phyloP scores from a whole-genome alignment of 169 alveolate species.

The Babesia caballi region DNA sequence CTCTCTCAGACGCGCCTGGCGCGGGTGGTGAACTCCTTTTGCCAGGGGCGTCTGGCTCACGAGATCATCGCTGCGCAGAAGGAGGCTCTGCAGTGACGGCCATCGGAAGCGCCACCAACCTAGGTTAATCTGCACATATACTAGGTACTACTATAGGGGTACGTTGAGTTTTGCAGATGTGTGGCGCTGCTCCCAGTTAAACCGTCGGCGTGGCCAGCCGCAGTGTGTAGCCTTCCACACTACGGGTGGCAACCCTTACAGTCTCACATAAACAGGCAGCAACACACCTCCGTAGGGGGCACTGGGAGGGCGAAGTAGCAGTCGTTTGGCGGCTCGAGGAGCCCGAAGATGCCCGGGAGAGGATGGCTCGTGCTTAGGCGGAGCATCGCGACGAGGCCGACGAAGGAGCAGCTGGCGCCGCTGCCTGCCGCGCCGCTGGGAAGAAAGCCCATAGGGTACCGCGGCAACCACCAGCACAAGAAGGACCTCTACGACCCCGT shows the following conservation, averaged over 20 bases:
- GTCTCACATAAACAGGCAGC: no score
- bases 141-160: no score
- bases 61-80: constrained; percentile 32
- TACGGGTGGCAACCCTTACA: no score
- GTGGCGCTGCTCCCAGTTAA: no score
- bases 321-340: no score
- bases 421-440: constrained; percentile 49
- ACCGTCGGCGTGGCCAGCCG: no score
- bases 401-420: constrained; percentile 55
- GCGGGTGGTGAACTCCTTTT: constrained; percentile 25
- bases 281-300: no score
- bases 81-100: not conserved
- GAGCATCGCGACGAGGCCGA: constrained; percentile 39
- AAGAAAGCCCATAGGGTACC: constrained; percentile 22
- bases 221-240: no score
- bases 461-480: constrained; percentile 81
- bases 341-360: not conserved
- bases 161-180: no score
- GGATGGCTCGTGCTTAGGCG: constrained; percentile 8
- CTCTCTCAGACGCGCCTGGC: constrained; percentile 30
- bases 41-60: constrained; percentile 54
- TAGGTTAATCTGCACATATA: no score
- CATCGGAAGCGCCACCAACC: not conserved
- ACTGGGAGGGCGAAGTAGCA: no score
- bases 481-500: constrained; percentile 82